These are phyloP conservation scores for Cystobasidium pallidum DNA, from an alignment of 1,284 basidiomycete species.

Conservation along the genomic window DNA sequence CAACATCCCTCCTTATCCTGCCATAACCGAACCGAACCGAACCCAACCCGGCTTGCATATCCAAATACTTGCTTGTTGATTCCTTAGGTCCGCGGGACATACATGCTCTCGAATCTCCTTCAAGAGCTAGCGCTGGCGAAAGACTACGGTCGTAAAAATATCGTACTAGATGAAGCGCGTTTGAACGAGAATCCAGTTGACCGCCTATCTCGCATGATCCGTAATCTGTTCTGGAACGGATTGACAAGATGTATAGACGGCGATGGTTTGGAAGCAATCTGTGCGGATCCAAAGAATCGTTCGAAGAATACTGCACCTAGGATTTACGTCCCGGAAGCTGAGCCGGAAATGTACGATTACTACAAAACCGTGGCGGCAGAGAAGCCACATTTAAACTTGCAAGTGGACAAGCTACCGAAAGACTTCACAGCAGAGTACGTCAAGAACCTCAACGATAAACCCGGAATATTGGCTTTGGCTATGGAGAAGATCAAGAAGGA, in stretches of 20 bases:
- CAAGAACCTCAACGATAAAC: constrained; percentile 88
- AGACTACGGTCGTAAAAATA: constrained; percentile 90
- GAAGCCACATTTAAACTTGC: constrained; percentile 74
- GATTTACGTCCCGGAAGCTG: constrained; percentile 90
- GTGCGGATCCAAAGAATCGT: constrained; percentile 94
- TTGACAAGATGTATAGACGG: constrained; percentile 95
- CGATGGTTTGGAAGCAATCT: constrained; percentile 93
- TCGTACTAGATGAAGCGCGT: constrained; percentile 95
- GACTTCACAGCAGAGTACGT: constrained; percentile 85
- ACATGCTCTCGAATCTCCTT: constrained; percentile 98
- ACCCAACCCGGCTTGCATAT: neutral
- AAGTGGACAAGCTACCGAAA: constrained; percentile 83
- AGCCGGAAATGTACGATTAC: constrained; percentile 91
- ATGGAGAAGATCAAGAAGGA: constrained; percentile 81
- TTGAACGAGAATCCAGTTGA: constrained; percentile 97
- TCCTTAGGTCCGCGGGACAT: constrained; percentile 73
- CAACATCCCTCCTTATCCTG: neutral
- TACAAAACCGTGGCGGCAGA: constrained; percentile 64
- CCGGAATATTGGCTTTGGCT: constrained; percentile 89
- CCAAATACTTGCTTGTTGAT: constrained; percentile 32
- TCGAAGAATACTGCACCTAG: constrained; percentile 70
- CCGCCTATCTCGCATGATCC: constrained; percentile 96
- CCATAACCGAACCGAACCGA: constrained; percentile 3
- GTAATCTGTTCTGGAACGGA: constrained; percentile 96
- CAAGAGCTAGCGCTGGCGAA: constrained; percentile 97